phyloP scores from a whole-genome alignment of 441 rosid genomes.

The Euphorbia celastroides region DNA sequence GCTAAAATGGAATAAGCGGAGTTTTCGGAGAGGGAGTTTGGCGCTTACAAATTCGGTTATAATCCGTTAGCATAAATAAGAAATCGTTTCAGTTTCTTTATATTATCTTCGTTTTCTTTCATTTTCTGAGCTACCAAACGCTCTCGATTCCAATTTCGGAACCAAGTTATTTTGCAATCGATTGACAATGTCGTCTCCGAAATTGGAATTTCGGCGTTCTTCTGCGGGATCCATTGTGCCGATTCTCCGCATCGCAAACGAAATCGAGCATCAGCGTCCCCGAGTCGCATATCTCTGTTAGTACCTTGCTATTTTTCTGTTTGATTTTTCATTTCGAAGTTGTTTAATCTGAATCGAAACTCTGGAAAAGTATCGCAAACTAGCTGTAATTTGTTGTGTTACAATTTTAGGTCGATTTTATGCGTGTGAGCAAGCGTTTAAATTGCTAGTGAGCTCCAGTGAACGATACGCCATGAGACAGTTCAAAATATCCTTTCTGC shows the following conservation, averaged over 20 bases:
- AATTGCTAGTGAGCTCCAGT: slow-evolving; percentile 56
- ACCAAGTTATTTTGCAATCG: neutral
- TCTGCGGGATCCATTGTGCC: slow-evolving; percentile 84
- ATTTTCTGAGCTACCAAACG: too few species aligned
- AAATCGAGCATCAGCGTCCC: slow-evolving; percentile 89
- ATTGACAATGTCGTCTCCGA: slow-evolving; percentile 30
- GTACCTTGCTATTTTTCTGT: neutral
- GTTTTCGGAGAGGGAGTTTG: too few species aligned
- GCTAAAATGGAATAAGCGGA: too few species aligned
- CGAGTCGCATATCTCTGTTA: slow-evolving; percentile 95
- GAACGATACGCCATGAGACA: slow-evolving; percentile 77
- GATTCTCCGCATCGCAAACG: slow-evolving; percentile 83
- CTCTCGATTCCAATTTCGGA: neutral
- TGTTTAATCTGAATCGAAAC: too few species aligned
- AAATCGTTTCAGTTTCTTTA: too few species aligned
- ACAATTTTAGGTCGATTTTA: slow-evolving; percentile 62
- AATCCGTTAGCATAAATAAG: too few species aligned
- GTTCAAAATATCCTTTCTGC: slow-evolving; percentile 64
- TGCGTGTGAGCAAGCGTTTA: slow-evolving; percentile 77
- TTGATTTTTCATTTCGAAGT: too few species aligned
- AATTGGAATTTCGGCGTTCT: slow-evolving; percentile 85
- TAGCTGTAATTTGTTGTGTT: neutral
- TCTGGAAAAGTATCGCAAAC: too few species aligned
- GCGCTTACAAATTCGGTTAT: too few species aligned
- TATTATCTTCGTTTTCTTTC: too few species aligned